Percentiles rank a stretch among this genome's conserved stretches.
Conservation (phyloP, 257 asterid genomes). For the Solanum rostratum region DNA sequence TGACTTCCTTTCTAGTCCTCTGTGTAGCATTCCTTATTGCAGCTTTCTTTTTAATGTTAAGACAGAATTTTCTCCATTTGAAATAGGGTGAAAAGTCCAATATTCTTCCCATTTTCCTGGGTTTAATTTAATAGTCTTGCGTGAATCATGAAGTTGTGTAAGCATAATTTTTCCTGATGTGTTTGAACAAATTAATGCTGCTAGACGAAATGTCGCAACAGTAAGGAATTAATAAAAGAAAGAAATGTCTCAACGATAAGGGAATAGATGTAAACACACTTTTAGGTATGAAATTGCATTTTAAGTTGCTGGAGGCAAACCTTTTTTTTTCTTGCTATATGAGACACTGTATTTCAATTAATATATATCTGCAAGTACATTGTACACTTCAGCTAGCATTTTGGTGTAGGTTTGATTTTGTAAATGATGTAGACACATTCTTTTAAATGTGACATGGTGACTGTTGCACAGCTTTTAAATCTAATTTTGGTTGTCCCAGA, state of each 20-base stretch:
- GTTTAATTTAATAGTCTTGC: neutral
- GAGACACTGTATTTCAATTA: neutral
- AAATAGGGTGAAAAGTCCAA: neutral
- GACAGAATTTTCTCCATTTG: neutral
- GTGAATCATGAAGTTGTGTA: neutral
- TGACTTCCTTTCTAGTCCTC: neutral
- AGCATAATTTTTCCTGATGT: neutral
- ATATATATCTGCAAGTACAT: neutral
- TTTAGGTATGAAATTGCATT: neutral
- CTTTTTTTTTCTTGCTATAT: neutral
- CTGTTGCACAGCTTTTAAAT: slow-evolving; percentile 79
- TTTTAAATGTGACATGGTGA: slow-evolving; percentile 84
- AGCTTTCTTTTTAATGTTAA: neutral
- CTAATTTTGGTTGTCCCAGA: slow-evolving; percentile 89
- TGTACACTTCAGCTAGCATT: neutral
- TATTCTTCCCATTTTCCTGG: neutral
- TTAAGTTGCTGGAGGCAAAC: neutral
- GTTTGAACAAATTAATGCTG: neutral
- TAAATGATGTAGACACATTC: neutral
- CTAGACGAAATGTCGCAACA: neutral
- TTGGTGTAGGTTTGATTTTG: neutral
- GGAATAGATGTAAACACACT: neutral
- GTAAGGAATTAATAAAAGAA: neutral
- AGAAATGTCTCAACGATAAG: neutral
- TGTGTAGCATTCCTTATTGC: neutral